phyloP scores from a whole-genome alignment of 2,329 filamentous ascomycete species.

The Diaporthe aspalathi region DNA sequence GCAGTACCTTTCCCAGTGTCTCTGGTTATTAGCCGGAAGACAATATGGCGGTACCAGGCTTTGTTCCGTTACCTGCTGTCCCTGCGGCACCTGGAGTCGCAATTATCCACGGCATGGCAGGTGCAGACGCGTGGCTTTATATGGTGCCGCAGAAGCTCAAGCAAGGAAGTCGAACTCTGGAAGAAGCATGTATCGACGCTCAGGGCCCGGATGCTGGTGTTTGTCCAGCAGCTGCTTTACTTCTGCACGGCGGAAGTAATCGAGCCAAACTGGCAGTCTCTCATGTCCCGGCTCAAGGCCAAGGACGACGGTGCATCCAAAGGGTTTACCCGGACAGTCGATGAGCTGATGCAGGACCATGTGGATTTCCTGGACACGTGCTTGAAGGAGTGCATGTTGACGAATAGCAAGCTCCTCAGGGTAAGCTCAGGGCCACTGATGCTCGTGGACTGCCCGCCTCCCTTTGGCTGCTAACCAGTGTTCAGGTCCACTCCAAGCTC shows the following conservation, averaged over 20 bases:
- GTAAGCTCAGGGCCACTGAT: conserved; percentile 61
- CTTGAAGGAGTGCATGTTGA: conserved; percentile 98
- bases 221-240: conserved; percentile 95
- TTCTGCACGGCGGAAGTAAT: conserved; percentile 98
- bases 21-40: conserved; percentile 94
- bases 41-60: conserved; percentile 95
- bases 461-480: conserved; percentile 19
- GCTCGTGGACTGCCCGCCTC: neutral
- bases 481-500: conserved; percentile 97
- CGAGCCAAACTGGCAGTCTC: conserved; percentile 94
- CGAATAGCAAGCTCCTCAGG: conserved; percentile 91
- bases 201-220: conserved; percentile 93
- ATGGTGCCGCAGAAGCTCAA: conserved; percentile 85
- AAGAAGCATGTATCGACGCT: conserved; percentile 93
- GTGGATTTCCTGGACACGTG: conserved; percentile 98
- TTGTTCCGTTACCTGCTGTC: conserved; percentile 95
- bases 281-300: conserved; percentile 87
- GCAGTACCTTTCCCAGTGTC: conserved; percentile 94
- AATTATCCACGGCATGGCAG: conserved; percentile 89
- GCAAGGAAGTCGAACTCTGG: conserved; percentile 84
- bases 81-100: conserved; percentile 87
- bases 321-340: conserved; percentile 78
- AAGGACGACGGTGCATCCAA: conserved; percentile 58
- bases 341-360: conserved; percentile 98
- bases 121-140: conserved; percentile 83